Base-by-base conservation (phyloP, 176 grass and related monocot species). In the Tillandsia leiboldiana region DNA sequence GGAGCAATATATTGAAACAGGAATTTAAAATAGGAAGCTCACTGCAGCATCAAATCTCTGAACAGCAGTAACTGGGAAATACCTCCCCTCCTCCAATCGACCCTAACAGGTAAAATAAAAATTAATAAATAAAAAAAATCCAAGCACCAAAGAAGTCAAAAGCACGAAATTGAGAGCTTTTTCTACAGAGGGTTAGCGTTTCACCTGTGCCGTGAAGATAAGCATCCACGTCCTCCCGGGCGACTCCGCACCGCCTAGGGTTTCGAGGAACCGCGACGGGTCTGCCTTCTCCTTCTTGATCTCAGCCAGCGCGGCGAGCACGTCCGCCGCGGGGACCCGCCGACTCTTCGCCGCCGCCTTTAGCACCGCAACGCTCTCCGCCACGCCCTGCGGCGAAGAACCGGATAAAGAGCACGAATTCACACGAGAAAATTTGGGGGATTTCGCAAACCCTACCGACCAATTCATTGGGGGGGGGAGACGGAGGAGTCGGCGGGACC, bases 171-270 rank as follows among this genome's bases (percentile, higher is more conserved):
- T 1, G 54, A 59, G 12, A 59, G 54, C 14, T 14, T 7, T 18
- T 8, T 1, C 15, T 18, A 59, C 54, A 59, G 54, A 6, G 53
- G 11, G 54, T 18, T 42, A 42, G 33, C 5, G 33, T 42, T 42
- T 50, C 57, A 84, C 91, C 85, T 96, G 81, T 10, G 81, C 86
- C 47, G 88, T 96, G 81, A 96, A 96, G 75, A 96, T 83, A 71
- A 96, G 93, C 93, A 96, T 96, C 93, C 93, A 96, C 51, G 93
- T 96, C 81, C 83, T 90, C 53, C 93, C 93, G 0, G 93, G 93
- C 1, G 93, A 92, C 79, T 87, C 79, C 0, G 83, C 87, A 42
- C 93, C 93, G 0, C 93, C 93, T 0, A 97, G 93, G 0, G 81
- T 90, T 75, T 97, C 71, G 51, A 92, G 80, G 78, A 92, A 97